Conservation (phyloP, 2,329 filamentous ascomycete genomes). For the Cordyceps sp. region DNA sequence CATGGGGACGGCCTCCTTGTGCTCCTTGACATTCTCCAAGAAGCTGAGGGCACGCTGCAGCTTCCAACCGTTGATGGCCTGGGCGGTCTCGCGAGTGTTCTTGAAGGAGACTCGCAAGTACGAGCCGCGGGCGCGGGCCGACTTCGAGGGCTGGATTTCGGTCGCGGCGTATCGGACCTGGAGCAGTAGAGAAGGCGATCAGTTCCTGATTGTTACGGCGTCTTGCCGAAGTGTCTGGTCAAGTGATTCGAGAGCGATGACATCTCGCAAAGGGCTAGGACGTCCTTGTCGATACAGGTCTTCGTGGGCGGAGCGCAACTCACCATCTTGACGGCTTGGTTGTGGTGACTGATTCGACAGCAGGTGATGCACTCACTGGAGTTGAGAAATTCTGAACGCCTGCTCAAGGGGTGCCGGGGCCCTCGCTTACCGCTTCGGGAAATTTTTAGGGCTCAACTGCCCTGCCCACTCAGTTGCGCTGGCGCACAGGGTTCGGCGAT, state of each 20-base stretch:
- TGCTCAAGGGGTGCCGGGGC: constrained; percentile 19
- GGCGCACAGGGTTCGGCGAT: no score
- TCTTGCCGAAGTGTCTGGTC: no score
- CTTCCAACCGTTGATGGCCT: constrained; percentile 99
- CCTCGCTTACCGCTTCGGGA: constrained; percentile 26
- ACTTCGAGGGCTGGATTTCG: constrained; percentile 76
- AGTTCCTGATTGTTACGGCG: neutral
- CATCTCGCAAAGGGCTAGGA: no score
- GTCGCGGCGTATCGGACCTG: constrained; percentile 94
- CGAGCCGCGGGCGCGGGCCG: constrained; percentile 92
- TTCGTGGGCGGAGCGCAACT: constrained; percentile 14
- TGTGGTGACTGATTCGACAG: constrained; percentile 37
- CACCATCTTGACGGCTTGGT: constrained; percentile 41
- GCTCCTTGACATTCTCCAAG: constrained; percentile 94
- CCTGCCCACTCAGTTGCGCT: constrained; percentile 10
- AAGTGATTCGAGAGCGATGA: no score
- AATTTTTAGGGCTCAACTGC: constrained; percentile 23
- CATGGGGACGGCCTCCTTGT: constrained; percentile 97
- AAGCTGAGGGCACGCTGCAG: constrained; percentile 85
- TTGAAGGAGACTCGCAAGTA: constrained; percentile 99
- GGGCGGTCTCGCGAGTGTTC: constrained; percentile 99
- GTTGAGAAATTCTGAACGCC: constrained; percentile 31
- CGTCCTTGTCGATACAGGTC: neutral
- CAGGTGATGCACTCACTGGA: constrained; percentile 29
- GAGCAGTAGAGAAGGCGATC: neutral